phyloP scores from a whole-genome alignment of 495 filamentous ascomycete species.

The Neurospora sp. region DNA sequence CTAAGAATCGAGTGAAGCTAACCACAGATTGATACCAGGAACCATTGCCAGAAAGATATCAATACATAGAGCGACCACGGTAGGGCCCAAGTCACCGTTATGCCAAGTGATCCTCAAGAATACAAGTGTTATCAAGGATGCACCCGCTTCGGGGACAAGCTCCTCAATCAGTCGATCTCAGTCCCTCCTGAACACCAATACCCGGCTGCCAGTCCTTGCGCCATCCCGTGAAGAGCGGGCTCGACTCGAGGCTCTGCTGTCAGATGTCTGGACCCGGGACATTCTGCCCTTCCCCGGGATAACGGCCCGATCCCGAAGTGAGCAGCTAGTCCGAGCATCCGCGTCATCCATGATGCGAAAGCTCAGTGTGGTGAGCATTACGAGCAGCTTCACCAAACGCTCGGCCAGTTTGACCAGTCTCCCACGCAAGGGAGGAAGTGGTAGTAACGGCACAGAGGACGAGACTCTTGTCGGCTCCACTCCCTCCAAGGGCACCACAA shows the following conservation, averaged over 20 bases:
- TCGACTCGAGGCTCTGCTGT: conserved; percentile 62
- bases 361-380: conserved; percentile 63
- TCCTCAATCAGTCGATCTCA: conserved; percentile 57
- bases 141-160: conserved; percentile 22
- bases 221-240: conserved; percentile 67
- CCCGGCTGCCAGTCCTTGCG: conserved; percentile 49
- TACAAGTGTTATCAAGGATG: conserved; percentile 60
- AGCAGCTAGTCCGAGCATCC: conserved; percentile 54
- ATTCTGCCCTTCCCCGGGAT: conserved; percentile 81
- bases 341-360: conserved; percentile 76
- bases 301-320: conserved; percentile 50
- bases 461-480: neutral
- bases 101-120: conserved; percentile 84
- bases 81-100: conserved; percentile 49
- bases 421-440: conserved; percentile 8
- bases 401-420: conserved; percentile 30
- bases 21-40: conserved; percentile 28
- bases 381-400: conserved; percentile 52
- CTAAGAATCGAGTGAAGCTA: neutral
- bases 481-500: neutral
- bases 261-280: conserved; percentile 79
- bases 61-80: conserved; percentile 64
- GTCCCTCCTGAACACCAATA: conserved; percentile 55
- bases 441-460: conserved; percentile 3
- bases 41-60: conserved; percentile 69